Evolutionary conservation across 257 asterid species (phyloP).

Genomic region (Solanum verrucosum): DNA sequence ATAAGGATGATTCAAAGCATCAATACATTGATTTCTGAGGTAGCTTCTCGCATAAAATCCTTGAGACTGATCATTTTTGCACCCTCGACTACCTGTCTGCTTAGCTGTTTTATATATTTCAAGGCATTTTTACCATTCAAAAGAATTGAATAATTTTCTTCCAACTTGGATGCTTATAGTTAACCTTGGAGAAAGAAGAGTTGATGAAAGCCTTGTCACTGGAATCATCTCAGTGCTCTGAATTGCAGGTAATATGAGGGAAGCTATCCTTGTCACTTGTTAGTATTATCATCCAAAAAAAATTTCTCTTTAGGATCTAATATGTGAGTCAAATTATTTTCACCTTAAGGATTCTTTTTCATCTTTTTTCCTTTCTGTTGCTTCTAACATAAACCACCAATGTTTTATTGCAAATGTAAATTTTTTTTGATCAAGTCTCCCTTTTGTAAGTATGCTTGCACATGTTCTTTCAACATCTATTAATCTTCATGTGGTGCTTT

Average conservation of each 20-base stretch:
- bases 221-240: conserved; percentile 66
- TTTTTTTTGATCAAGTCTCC: background rate
- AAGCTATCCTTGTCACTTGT: background rate
- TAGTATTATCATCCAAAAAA: background rate
- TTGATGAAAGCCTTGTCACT: conserved; percentile 63
- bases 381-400: background rate
- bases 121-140: background rate
- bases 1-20: conserved; percentile 71
- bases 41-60: background rate
- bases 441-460: background rate
- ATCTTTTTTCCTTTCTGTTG: background rate
- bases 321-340: background rate
- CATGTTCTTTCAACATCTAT: background rate
- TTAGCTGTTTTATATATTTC: background rate
- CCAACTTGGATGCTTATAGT: conserved; percentile 31
- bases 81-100: background rate
- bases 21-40: conserved; percentile 79
- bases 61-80: background rate
- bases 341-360: background rate
- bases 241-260: conserved; percentile 53
- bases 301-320: background rate
- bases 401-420: background rate
- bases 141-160: background rate
- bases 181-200: conserved; percentile 82
- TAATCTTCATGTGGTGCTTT: background rate